A percentile compares a stretch with the other conserved stretches of the same genome.
These are phyloP conservation scores for Noccaea caerulescens DNA, from an alignment of 345 rosid genomes.

Conservation along the genomic window DNA sequence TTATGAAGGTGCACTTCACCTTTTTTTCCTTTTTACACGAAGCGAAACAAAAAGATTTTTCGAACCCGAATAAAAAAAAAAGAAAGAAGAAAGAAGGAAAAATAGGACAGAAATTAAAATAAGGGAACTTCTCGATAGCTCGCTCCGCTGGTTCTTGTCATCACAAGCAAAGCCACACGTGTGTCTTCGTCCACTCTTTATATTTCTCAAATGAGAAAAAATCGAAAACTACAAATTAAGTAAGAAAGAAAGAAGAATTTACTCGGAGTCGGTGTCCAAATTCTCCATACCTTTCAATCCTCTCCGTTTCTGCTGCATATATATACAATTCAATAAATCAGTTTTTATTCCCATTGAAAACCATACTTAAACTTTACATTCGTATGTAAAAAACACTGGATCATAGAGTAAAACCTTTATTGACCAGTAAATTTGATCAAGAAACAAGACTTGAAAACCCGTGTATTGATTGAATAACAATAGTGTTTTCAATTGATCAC, in stretches of 20 bases:
- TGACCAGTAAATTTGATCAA: slow-evolving; percentile 1
- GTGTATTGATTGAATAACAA: background rate
- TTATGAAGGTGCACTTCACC: slow-evolving; percentile 11
- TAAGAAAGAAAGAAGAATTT: slow-evolving; percentile 6
- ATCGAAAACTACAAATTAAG: background rate
- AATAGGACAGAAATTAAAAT: background rate
- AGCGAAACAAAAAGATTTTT: slow-evolving; percentile 2
- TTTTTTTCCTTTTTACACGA: slow-evolving; percentile 19
- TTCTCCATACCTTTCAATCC: slow-evolving; percentile 74
- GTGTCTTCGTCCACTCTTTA: background rate
- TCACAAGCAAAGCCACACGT: slow-evolving; percentile 39
- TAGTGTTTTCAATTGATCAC: background rate
- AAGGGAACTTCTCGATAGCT: slow-evolving; percentile 22
- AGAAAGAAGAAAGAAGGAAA: background rate
- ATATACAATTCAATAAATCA: background rate
- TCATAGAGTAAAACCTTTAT: background rate
- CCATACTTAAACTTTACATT: slow-evolving; percentile 5
- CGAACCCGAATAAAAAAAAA: background rate
- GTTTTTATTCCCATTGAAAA: background rate
- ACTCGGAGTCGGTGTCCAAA: slow-evolving; percentile 68
- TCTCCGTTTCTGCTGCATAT: slow-evolving; percentile 61
- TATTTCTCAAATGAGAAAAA: slow-evolving; percentile 1
- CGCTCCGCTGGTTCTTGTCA: slow-evolving; percentile 14
- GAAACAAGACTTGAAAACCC: slow-evolving; percentile 11
- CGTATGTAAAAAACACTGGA: background rate